A percentile compares a stretch with the other conserved stretches of the same genome.
These are phyloP conservation scores for Sporothrix brasiliensis DNA, from an alignment of 2,329 filamentous ascomycete genomes.

Conservation along the genomic window DNA sequence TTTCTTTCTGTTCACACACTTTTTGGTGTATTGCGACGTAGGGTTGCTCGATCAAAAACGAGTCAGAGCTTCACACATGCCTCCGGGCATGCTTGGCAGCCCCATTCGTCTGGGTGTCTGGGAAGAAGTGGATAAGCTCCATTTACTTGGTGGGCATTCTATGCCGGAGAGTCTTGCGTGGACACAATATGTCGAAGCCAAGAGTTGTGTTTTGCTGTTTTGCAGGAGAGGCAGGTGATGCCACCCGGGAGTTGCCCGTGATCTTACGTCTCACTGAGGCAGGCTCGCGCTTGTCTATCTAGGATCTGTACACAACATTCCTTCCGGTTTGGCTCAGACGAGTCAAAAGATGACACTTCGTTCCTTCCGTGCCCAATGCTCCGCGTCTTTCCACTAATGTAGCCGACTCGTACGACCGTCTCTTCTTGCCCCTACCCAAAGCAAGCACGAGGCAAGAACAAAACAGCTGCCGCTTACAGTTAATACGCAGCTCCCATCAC, in stretches of 20 bases:
- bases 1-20: neutral
- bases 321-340: neutral
- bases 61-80: conserved; percentile 26
- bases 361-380: conserved; percentile 8
- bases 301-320: conserved; percentile 15
- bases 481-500: neutral
- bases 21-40: neutral
- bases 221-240: conserved; percentile 18
- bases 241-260: neutral
- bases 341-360: neutral
- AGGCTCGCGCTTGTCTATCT: conserved; percentile 14
- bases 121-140: conserved; percentile 12
- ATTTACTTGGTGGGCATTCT: neutral
- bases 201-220: neutral
- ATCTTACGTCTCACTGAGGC: conserved; percentile 13
- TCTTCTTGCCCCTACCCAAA: conserved; percentile 5
- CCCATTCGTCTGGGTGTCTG: conserved; percentile 23
- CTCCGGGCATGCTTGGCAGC: conserved; percentile 20
- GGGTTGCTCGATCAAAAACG: conserved; percentile 6
- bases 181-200: too few species aligned
- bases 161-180: neutral
- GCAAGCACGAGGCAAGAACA: conserved; percentile 13
- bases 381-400: neutral
- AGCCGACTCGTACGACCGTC: neutral
- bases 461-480: neutral